Conservation (phyloP, 345 rosid genomes). For the Barbarea vulgaris region DNA sequence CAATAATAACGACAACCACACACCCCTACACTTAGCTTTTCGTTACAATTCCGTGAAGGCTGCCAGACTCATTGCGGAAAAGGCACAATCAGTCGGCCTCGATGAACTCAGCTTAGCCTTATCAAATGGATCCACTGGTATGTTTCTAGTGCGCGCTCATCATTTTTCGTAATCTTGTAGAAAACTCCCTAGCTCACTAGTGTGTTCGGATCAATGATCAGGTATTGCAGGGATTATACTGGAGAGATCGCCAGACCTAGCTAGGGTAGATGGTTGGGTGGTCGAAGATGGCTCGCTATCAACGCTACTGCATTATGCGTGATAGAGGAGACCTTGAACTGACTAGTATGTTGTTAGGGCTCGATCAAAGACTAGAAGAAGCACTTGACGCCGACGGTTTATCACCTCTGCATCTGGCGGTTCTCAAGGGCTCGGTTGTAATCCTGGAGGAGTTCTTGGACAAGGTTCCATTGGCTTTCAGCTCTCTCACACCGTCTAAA, state of each 20-base stretch:
- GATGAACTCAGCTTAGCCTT: conserved; percentile 16
- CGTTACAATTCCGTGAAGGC: background rate
- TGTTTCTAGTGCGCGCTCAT: background rate
- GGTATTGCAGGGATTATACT: conserved; percentile 3
- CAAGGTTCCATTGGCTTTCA: conserved; percentile 20
- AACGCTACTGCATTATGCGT: conserved; percentile 48
- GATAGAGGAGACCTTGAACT: conserved; percentile 52
- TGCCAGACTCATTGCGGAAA: conserved; percentile 11
- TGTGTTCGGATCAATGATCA: background rate
- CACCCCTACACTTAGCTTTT: conserved; percentile 18
- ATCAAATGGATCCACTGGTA: conserved; percentile 23
- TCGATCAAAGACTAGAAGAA: conserved; percentile 45
- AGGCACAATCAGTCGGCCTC: background rate
- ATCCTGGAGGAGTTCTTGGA: conserved; percentile 50
- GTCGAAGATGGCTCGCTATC: conserved; percentile 9
- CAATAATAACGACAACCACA: background rate
- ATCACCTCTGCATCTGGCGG: conserved; percentile 58
- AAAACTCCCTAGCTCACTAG: background rate
- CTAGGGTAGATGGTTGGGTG: conserved; percentile 25
- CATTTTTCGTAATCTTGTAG: background rate
- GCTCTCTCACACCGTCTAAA: conserved; percentile 21
- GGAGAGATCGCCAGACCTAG: conserved; percentile 42
- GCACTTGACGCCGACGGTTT: conserved; percentile 48
- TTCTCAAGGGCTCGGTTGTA: conserved; percentile 49
- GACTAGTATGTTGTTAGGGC: conserved; percentile 48